Evolutionary conservation across 2,329 filamentous ascomycete genomes (phyloP).

Genomic region (Aphanoascus verrucosus): DNA sequence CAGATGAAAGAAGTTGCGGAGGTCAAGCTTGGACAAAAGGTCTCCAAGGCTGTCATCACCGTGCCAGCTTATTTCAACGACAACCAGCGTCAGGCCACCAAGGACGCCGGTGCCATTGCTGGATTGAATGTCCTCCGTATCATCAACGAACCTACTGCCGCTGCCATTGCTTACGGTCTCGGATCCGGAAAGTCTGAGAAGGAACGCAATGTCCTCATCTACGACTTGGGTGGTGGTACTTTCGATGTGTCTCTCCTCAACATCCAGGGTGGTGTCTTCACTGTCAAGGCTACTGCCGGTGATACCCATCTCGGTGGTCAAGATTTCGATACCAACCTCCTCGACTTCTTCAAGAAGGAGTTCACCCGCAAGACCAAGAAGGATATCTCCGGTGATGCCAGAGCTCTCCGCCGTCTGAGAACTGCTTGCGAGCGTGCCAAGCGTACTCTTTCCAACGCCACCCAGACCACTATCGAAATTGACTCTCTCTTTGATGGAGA

Average conservation of each 20-base stretch:
- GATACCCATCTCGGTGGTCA: conserved; percentile 93
- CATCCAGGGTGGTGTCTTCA: conserved; percentile 99
- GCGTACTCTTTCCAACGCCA: conserved; percentile 94
- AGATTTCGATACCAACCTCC: conserved; percentile 91
- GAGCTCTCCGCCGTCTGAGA: conserved; percentile 88
- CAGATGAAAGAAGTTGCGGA: conserved; percentile 99
- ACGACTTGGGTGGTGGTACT: conserved; percentile 99
- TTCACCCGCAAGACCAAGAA: conserved; percentile 74
- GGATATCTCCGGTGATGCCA: conserved; percentile 55
- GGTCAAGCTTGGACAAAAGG: conserved; percentile 96
- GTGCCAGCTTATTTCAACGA: conserved; percentile 99
- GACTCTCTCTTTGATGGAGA: conserved; percentile 97
- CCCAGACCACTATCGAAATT: conserved; percentile 95
- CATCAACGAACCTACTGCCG: conserved; percentile 99
- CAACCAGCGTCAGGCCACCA: conserved; percentile 98
- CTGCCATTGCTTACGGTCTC: conserved; percentile 96
- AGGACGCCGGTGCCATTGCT: conserved; percentile 95
- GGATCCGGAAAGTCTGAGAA: conserved; percentile 89
- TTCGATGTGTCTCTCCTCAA: conserved; percentile 99
- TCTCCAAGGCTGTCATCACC: conserved; percentile 97
- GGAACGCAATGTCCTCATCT: conserved; percentile 98
- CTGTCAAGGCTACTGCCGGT: conserved; percentile 95
- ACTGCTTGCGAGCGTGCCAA: conserved; percentile 99
- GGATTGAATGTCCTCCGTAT: conserved; percentile 98
- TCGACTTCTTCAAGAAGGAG: conserved; percentile 95